Percentiles rank a stretch among this genome's conserved stretches.
phyloP scores from a whole-genome alignment of 257 asterid species.

The Jaltomata sinuosa region DNA sequence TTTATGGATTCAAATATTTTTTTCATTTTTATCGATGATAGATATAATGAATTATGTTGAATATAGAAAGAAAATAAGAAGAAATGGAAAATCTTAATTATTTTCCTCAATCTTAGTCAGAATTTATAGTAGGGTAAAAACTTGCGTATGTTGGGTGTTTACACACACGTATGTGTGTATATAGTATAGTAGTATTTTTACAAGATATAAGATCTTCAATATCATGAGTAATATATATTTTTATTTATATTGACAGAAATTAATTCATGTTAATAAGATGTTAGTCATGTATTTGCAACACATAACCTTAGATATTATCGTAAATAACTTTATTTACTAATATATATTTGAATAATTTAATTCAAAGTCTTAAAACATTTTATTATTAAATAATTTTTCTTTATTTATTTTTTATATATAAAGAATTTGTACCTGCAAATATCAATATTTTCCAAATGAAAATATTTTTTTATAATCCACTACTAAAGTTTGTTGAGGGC shows the following conservation, averaged over 20 bases:
- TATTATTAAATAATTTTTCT: not conserved
- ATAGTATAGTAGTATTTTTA: too few relatives aligned
- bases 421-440: not conserved
- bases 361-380: not conserved
- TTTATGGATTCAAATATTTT: too few relatives aligned
- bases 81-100: not conserved
- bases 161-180: too few relatives aligned
- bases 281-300: not conserved
- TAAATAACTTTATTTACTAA: not conserved
- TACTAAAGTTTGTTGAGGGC: not conserved
- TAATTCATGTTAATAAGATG: not conserved
- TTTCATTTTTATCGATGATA: too few relatives aligned
- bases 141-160: too few relatives aligned
- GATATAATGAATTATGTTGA: not conserved
- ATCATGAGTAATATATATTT: not conserved
- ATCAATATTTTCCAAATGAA: not conserved
- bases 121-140: not conserved
- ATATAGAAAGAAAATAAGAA: not conserved
- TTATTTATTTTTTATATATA: not conserved
- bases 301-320: not conserved
- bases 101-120: not conserved
- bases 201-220: not conserved
- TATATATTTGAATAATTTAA: not conserved
- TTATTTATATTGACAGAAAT: not conserved
- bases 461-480: not conserved